These are phyloP conservation scores for Zygoascus tannicola DNA, from an alignment of 805 yeast species.

Conservation along the genomic window DNA sequence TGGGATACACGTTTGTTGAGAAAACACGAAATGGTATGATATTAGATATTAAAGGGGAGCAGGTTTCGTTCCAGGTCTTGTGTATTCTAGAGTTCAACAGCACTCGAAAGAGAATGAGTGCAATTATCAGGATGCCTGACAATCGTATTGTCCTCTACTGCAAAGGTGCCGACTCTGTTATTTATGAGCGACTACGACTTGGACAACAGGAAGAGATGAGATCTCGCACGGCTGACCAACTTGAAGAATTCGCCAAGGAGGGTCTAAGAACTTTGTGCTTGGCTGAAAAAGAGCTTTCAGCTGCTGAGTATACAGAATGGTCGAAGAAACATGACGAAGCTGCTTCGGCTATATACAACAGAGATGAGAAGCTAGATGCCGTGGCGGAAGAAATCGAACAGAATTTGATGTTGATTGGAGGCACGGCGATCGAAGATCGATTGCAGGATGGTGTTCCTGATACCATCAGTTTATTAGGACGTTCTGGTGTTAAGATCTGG, in stretches of 20 bases:
- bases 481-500: constrained; percentile 76
- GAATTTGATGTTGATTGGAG: constrained; percentile 52
- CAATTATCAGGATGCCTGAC: constrained; percentile 43
- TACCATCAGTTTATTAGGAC: constrained; percentile 52
- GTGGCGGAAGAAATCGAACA: constrained; percentile 53
- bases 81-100: constrained; percentile 58
- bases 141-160: constrained; percentile 39
- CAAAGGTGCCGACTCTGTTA: constrained; percentile 74
- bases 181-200: constrained; percentile 37
- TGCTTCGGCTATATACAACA: constrained; percentile 41
- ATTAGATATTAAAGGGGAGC: constrained; percentile 37
- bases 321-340: constrained; percentile 41
- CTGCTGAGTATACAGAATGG: constrained; percentile 41
- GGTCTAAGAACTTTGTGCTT: constrained; percentile 71
- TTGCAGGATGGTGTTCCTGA: constrained; percentile 73
- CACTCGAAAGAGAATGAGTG: constrained; percentile 71
- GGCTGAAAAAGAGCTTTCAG: constrained; percentile 45
- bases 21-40: constrained; percentile 42
- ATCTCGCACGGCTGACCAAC: constrained; percentile 49
- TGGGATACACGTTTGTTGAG: constrained; percentile 56
- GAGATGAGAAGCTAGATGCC: constrained; percentile 48
- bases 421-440: constrained; percentile 76
- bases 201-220: constrained; percentile 33
- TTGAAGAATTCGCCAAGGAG: constrained; percentile 64
- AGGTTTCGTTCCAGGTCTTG: constrained; percentile 39